Conservation (phyloP, 257 asterid species). For the Perilla frutescens region DNA sequence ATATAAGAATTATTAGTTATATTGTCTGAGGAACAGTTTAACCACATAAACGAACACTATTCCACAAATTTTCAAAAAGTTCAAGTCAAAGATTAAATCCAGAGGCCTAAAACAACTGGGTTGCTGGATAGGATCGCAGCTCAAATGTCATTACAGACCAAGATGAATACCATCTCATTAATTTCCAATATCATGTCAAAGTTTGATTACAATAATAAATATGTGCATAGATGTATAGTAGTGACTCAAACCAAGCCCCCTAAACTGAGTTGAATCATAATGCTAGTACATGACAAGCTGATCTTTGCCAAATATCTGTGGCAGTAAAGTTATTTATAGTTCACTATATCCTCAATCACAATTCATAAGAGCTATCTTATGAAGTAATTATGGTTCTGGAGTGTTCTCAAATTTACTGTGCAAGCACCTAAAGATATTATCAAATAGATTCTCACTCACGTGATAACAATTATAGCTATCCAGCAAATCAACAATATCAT, state of each 20-base stretch:
- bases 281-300: neutral
- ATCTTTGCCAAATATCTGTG: neutral
- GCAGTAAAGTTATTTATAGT: too few relatives aligned
- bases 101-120: conserved; percentile 9
- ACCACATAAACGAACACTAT: neutral
- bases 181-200: neutral
- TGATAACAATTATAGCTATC: conserved; percentile 4
- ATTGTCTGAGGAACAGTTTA: neutral
- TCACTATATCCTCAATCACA: too few relatives aligned
- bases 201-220: neutral
- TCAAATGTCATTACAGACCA: conserved; percentile 10
- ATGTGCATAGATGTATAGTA: neutral
- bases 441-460: neutral
- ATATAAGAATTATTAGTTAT: neutral
- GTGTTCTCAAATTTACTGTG: neutral
- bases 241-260: neutral
- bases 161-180: neutral
- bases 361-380: neutral
- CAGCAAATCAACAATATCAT: neutral
- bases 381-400: neutral
- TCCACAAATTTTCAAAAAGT: neutral
- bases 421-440: neutral
- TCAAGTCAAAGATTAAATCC: neutral
- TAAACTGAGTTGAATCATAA: neutral
- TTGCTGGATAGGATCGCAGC: neutral